These are phyloP conservation scores for Nepenthes mirabilis DNA, from an alignment of 148 eudicot genomes.

Conservation along the genomic window DNA sequence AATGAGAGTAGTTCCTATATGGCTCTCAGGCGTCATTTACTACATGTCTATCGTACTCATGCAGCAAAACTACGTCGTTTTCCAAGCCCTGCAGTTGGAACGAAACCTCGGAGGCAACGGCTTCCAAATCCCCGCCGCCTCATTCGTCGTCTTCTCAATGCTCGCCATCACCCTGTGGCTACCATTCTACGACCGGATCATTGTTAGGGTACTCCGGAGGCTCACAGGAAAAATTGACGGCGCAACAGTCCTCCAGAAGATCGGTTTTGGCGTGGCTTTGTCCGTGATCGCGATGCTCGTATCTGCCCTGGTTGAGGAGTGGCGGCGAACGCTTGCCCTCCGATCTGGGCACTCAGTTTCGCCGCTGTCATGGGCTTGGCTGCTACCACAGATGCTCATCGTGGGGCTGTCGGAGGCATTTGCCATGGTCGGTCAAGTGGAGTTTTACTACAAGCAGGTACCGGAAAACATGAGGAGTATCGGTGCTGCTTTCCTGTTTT, in stretches of 20 bases:
- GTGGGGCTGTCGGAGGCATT: conserved; percentile 32
- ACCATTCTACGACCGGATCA: conserved; percentile 22
- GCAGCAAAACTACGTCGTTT: conserved; percentile 32
- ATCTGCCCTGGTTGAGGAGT: conserved; percentile 23
- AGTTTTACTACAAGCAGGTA: conserved; percentile 35
- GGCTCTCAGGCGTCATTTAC: conserved; percentile 49
- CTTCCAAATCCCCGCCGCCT: conserved; percentile 37
- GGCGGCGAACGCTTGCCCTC: conserved; percentile 11
- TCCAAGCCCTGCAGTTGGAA: conserved; percentile 68
- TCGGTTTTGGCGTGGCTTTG: conserved; percentile 2
- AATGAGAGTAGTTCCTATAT: conserved; percentile 48
- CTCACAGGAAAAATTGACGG: conserved; percentile 9
- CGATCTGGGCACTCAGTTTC: conserved; percentile 8
- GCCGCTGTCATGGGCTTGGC: conserved; percentile 33
- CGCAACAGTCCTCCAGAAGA: conserved; percentile 4
- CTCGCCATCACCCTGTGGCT: conserved; percentile 18
- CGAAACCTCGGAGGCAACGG: conserved; percentile 24
- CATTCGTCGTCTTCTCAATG: conserved; percentile 12
- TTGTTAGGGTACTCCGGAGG: conserved; percentile 18
- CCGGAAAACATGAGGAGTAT: conserved; percentile 53
- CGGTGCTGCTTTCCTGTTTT: conserved; percentile 30
- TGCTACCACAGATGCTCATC: conserved; percentile 25
- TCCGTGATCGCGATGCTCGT: conserved; percentile 5
- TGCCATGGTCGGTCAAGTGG: conserved; percentile 25
- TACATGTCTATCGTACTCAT: conserved; percentile 23